Evolutionary conservation across 495 filamentous ascomycete species (phyloP).

Genomic region (Thozetella sp.): DNA sequence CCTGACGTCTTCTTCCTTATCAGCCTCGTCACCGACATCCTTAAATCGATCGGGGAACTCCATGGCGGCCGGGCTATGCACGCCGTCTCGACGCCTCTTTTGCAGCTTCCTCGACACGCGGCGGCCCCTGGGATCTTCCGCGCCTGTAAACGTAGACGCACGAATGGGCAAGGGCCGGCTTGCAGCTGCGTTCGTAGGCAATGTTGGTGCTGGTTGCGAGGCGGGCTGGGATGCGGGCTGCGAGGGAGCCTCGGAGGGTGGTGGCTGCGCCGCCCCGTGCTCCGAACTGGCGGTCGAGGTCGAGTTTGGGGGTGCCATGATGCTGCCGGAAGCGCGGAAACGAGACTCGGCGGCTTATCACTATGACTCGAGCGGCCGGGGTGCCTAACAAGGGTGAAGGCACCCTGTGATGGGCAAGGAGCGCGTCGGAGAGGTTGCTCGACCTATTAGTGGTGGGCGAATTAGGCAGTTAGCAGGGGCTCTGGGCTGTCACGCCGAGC

Average conservation of each 20-base stretch:
- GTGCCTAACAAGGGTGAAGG: too few species aligned
- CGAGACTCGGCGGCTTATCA: too few species aligned
- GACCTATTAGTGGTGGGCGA: background rate
- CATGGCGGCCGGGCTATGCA: conserved; percentile 63
- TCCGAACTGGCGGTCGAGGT: background rate
- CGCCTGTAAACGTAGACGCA: conserved; percentile 10
- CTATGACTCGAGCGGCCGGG: too few species aligned
- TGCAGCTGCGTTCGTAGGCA: conserved; percentile 2
- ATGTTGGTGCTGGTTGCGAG: background rate
- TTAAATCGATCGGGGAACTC: conserved; percentile 78
- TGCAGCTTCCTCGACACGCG: conserved; percentile 54
- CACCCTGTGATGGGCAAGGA: background rate
- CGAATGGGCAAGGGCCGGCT: conserved; percentile 11
- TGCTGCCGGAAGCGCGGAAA: too few species aligned
- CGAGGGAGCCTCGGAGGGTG: conserved; percentile 3
- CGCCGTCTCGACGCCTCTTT: conserved; percentile 54
- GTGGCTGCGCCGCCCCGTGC: background rate
- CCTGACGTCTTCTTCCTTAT: conserved; percentile 69
- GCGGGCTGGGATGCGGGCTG: conserved; percentile 1
- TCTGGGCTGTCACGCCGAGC: background rate
- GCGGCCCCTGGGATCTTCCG: conserved; percentile 23
- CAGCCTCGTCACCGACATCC: conserved; percentile 64
- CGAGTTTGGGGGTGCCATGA: background rate
- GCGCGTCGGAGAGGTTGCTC: background rate
- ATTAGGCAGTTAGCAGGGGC: background rate